A percentile compares a stretch with the other conserved stretches of the same genome.
phyloP scores from a whole-genome alignment of 352 stramenopile species.

The Pythium coloratum region DNA sequence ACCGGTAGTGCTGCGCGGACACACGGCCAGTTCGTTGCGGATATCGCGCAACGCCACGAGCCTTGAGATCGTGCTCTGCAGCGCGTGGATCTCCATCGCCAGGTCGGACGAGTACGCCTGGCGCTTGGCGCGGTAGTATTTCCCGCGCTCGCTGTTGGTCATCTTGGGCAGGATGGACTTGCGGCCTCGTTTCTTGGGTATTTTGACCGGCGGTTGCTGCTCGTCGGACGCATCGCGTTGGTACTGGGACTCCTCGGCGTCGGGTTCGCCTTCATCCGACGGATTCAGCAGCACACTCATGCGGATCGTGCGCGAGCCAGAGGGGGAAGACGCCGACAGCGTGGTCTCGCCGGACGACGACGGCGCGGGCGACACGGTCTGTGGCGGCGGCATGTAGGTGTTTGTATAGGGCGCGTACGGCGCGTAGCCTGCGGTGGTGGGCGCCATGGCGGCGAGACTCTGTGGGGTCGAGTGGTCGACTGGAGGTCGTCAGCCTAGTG shows the following conservation, averaged over 20 bases:
- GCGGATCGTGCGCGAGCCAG: not conserved
- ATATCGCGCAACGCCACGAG: conserved; percentile 36
- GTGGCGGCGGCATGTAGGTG: too few relatives aligned
- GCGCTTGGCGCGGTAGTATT: conserved; percentile 53
- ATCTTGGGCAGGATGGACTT: conserved; percentile 31
- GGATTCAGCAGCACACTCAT: conserved; percentile 18
- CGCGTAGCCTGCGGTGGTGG: too few relatives aligned
- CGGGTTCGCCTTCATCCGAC: conserved; percentile 9
- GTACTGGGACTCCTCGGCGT: not conserved
- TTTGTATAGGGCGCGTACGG: too few relatives aligned
- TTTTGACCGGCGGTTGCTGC: conserved; percentile 3
- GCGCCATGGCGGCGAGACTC: too few relatives aligned
- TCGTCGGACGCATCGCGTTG: not conserved
- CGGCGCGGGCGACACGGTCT: too few relatives aligned
- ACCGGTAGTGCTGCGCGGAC: conserved; percentile 13
- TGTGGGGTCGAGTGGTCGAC: too few relatives aligned
- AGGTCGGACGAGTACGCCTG: conserved; percentile 49
- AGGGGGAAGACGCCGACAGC: too few relatives aligned
- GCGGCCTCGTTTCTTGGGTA: conserved; percentile 42
- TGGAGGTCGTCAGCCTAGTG: too few relatives aligned
- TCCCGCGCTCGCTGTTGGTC: conserved; percentile 62
- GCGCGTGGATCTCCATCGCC: conserved; percentile 43
- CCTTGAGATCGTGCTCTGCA: conserved; percentile 45
- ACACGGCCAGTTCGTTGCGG: conserved; percentile 23
- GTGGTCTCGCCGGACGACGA: too few relatives aligned